phyloP scores from a whole-genome alignment of 2,329 filamentous ascomycete genomes.

The Fusarium sp. region DNA sequence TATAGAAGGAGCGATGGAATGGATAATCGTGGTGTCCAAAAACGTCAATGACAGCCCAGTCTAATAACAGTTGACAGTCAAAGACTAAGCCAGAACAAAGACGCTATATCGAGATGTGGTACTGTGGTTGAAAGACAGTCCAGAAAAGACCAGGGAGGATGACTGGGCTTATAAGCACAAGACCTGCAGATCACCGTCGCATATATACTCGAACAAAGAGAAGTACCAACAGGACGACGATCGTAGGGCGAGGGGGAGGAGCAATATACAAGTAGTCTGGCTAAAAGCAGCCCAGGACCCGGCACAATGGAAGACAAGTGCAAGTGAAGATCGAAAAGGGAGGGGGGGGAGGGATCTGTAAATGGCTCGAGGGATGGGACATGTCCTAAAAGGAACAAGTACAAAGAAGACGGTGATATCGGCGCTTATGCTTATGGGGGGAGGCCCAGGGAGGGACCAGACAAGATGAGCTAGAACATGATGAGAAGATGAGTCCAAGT shows the following conservation, averaged over 20 bases:
- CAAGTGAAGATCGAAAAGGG: not conserved
- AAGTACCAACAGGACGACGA: conserved; percentile 31
- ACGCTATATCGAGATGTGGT: not conserved
- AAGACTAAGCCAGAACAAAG: conserved; percentile 1
- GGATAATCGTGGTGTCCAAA: conserved; percentile 7
- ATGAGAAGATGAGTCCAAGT: conserved; percentile 14
- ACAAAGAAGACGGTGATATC: conserved; percentile 24
- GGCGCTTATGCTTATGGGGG: conserved; percentile 32
- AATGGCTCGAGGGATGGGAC: conserved; percentile 13
- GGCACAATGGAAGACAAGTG: conserved; percentile 32
- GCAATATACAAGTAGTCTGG: conserved; percentile 44
- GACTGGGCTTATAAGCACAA: conserved; percentile 15
- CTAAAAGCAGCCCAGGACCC: conserved; percentile 17
- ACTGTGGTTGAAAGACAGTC: not conserved
- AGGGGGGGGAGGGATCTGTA: conserved; percentile 23
- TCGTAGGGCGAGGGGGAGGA: conserved; percentile 21
- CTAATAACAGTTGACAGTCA: conserved; percentile 5
- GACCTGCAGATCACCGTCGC: conserved; percentile 28
- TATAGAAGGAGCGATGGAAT: conserved; percentile 30
- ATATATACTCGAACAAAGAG: conserved; percentile 21
- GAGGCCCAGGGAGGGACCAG: not conserved
- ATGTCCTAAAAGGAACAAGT: conserved; percentile 31
- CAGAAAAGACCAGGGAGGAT: not conserved
- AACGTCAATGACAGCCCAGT: not conserved
- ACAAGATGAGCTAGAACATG: conserved; percentile 21